Conservation (phyloP, 768 basidiomycete species). For the Lyophyllum decastes region DNA sequence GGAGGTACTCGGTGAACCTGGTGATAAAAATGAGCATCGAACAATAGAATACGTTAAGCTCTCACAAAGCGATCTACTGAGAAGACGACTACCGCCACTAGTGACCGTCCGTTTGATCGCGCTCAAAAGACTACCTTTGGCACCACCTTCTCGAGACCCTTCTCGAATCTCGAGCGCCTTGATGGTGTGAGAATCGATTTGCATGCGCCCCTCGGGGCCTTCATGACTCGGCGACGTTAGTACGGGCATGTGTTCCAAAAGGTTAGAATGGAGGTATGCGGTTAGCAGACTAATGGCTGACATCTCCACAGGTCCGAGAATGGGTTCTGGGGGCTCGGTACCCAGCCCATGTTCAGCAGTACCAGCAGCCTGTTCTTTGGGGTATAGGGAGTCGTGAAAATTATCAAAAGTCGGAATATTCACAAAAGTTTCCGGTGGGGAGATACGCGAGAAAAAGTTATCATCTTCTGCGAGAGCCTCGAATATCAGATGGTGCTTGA, state of each 20-base stretch:
- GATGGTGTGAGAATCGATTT: conserved; percentile 87
- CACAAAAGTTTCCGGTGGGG: conserved; percentile 12
- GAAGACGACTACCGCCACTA: conserved; percentile 71
- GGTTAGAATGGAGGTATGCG: conserved; percentile 61
- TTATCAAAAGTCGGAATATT: background rate
- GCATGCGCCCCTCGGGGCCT: conserved; percentile 62
- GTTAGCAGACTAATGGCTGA: conserved; percentile 65
- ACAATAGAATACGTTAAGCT: conserved; percentile 29
- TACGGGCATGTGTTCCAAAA: conserved; percentile 78
- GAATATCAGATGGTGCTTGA: conserved; percentile 46
- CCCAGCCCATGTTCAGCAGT: background rate
- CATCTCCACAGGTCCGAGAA: conserved; percentile 41
- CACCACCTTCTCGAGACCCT: conserved; percentile 69
- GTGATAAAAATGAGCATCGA: conserved; percentile 9
- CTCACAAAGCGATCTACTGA: conserved; percentile 79
- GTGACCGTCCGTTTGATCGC: conserved; percentile 79
- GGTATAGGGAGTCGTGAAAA: background rate
- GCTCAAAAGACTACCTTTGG: conserved; percentile 72
- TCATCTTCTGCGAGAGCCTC: conserved; percentile 54
- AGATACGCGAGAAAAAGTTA: conserved; percentile 53
- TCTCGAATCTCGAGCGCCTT: conserved; percentile 87
- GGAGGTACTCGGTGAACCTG: conserved; percentile 85
- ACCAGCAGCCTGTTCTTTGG: background rate
- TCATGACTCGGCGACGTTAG: conserved; percentile 63
- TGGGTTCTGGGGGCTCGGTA: conserved; percentile 17